A percentile compares a stretch with the other conserved stretches of the same genome.
Conservation (phyloP, 2,329 filamentous ascomycete species). For the Hirsutella minnesotensis region DNA sequence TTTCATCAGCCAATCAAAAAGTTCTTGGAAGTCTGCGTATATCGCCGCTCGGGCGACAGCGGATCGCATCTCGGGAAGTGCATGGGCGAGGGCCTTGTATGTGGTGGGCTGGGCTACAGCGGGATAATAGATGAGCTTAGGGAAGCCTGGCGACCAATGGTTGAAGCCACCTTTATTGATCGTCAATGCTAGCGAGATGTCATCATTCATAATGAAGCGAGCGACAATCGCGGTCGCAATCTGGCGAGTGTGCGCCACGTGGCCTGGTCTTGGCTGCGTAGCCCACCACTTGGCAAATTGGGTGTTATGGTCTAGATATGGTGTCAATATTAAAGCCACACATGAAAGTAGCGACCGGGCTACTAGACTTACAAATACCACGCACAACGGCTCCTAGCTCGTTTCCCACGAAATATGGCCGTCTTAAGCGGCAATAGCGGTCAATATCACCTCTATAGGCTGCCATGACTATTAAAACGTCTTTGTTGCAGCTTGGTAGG, state of each 20-base stretch:
- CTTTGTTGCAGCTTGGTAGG: conserved; percentile 23
- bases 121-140: conserved; percentile 28
- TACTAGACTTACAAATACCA: conserved; percentile 15
- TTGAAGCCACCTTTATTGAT: not conserved
- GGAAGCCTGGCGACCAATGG: conserved; percentile 8
- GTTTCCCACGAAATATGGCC: conserved; percentile 12
- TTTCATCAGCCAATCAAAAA: conserved; percentile 1
- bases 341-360: not conserved
- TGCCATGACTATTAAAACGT: conserved; percentile 22
- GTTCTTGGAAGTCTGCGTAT: conserved; percentile 6
- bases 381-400: conserved; percentile 17
- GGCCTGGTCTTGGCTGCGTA: conserved; percentile 1
- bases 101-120: conserved; percentile 19
- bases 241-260: not conserved
- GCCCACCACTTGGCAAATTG: conserved; percentile 23
- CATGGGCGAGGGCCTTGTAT: conserved; percentile 16
- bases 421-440: conserved; percentile 21
- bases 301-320: conserved; percentile 16
- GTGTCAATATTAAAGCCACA: not conserved
- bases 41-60: conserved; percentile 7
- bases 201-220: conserved; percentile 19
- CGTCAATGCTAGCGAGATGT: conserved; percentile 9
- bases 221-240: conserved; percentile 11
- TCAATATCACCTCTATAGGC: conserved; percentile 26
- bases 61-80: conserved; percentile 4